Evolutionary conservation across 164 flowering plant species (phyloP), one percentile per base, ranked within the genome.

Genomic region (Amborella trichopoda): DNA sequence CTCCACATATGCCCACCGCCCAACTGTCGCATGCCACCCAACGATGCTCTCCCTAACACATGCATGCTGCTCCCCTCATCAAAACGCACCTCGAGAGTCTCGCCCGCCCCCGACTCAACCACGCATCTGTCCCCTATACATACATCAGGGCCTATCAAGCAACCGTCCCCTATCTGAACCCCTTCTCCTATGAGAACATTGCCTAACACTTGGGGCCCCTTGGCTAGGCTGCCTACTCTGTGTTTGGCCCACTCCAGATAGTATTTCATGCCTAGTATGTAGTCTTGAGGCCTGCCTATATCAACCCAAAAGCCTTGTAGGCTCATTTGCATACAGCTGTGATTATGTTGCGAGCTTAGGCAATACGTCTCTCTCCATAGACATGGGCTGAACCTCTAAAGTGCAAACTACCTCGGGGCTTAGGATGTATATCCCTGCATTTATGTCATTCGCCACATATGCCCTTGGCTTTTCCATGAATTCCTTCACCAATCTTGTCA

Each of bases 271-370:
- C 65, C 65, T 38, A 50, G 54, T 14, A 61, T 54, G 55, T 61
- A 61, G 40, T 61, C 60, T 44, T 34, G 54, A 23, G 63, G 63
- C 16, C 53, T 56, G 26, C 58, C 63, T 46, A 59, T 52, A 41
- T 59, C 57, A 56, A 49, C 55, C 65, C 65, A 61, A 41, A 61
- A 61, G 4, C 65, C 65, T 23, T 59, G 58, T n/a, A 61, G 28
- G 46, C 44, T 59, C 60, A 61, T 61, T 18, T n/a, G 65, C 60
- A 24, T 22, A 54, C 10, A 61, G 60, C 47, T 54, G 49, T n/a
- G 44, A 3, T 41, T 54, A 55, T 2, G 46, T 48, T 22, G 60
- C 60, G 17, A 60, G 53, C 49, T 53, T 48, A 1, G 58, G 64
- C 30, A 60, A 60, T 19, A 53, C 58, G 19, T 60, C 65, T 49